Base-by-base conservation (phyloP, 2,329 filamentous ascomycete genomes). In the Botrytis squamosa region DNA sequence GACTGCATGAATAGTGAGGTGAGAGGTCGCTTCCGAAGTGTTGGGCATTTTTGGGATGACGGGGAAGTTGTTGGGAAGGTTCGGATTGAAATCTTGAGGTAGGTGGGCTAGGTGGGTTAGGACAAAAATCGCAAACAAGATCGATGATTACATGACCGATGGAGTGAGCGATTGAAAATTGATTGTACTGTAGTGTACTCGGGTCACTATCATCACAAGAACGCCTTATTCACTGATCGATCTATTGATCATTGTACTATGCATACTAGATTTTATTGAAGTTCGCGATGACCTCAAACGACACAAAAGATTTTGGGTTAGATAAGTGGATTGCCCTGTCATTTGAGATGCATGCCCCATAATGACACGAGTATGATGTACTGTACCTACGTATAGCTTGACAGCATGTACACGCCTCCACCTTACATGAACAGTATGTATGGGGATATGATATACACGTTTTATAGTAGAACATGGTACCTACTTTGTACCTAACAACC, bases 161-260 rank as follows among this genome's bases (percentile, higher is more conserved):
- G 16, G 25, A 20, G 18, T n/a, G 64, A 52, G 22, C 33, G 14
- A 67, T 38, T 18, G 22, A 12, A n/a, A 64, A 64, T 44, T 57
- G 49, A 64, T 25, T 55, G 46, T 55, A 22, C 14, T 49, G 14
- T 29, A 29, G 18, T 42, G 49, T 69, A 57, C 49, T 69, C 49
- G 49, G 66, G 18, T 42, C n/a, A 69, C 25, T 42, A 7, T 57
- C 12, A 5, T 69, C 49, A 44, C 66, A 57, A 42, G 66, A 57
- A 69, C 66, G 66, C 66, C 66, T 69, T 59, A 33, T 38, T 57
- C 42, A 33, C 3, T 69, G 36, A 33, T 25, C 1, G 10, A 68
- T 57, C 36, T 55, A 57, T 68, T 68, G 46, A 68, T 42, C n/a
- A 68, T 68, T 57, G 66, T 68, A 22, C 65, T 68, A 55, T 68